Conservation (phyloP, 306 rosid genomes). For the Castanospermum australe region DNA sequence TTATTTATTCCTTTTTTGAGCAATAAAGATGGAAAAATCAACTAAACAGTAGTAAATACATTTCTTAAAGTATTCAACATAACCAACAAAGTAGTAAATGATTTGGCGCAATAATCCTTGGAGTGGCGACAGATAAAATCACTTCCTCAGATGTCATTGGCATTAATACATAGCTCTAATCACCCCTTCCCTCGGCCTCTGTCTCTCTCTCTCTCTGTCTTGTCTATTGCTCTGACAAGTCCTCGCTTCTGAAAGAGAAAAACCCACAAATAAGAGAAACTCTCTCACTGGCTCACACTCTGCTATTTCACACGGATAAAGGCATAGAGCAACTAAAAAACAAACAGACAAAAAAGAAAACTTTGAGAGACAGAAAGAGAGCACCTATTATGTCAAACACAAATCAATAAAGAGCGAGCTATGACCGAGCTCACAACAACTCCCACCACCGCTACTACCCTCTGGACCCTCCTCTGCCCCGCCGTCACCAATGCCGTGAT, state of each 20-base stretch:
- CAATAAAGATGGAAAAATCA: no score
- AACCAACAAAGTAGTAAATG: no score
- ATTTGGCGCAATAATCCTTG: no score
- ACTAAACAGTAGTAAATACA: no score
- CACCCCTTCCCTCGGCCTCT: no score
- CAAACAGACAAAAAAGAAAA: slow-evolving; percentile 34
- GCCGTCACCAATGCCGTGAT: slow-evolving; percentile 30
- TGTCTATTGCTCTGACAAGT: slow-evolving; percentile 31
- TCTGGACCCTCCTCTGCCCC: background rate
- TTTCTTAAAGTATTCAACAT: no score
- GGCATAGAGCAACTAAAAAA: no score
- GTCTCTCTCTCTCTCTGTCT: background rate
- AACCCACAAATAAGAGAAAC: background rate
- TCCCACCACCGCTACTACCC: background rate
- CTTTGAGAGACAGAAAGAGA: no score
- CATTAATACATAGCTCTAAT: no score
- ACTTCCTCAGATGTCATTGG: no score
- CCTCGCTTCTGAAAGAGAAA: slow-evolving; percentile 13
- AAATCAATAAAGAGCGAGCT: slow-evolving; percentile 32
- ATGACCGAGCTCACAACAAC: slow-evolving; percentile 32
- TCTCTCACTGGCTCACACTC: background rate
- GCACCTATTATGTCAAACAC: slow-evolving; percentile 29
- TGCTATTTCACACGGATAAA: slow-evolving; percentile 4
- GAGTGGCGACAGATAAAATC: no score
- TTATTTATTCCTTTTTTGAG: no score